These are phyloP conservation scores for Pseudonitzschia multistriata DNA, from an alignment of 108 stramenopile species.

Conservation along the genomic window DNA sequence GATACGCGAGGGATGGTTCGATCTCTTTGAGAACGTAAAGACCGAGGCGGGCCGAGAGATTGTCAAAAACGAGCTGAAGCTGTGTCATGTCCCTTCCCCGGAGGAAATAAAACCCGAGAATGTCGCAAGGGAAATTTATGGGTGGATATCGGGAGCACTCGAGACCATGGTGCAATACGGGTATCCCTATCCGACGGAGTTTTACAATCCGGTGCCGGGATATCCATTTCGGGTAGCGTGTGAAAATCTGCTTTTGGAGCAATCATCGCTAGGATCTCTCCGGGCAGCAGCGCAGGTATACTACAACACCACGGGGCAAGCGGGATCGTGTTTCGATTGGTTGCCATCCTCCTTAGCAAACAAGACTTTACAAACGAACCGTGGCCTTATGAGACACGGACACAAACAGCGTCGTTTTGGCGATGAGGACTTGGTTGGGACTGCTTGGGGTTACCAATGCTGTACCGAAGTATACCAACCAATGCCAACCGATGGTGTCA, in stretches of 20 bases:
- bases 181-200: slow-evolving; percentile 37
- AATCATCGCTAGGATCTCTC: slow-evolving; percentile 27
- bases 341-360: slow-evolving; percentile 1
- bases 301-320: slow-evolving; percentile 40
- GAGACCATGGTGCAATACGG: slow-evolving; percentile 47
- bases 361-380: not conserved
- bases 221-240: slow-evolving; percentile 39
- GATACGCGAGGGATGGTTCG: slow-evolving; percentile 35
- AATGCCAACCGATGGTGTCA: slow-evolving; percentile 40
- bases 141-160: slow-evolving; percentile 29
- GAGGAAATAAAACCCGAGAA: not conserved
- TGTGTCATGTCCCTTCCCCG: slow-evolving; percentile 17
- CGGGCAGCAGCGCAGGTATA: slow-evolving; percentile 33
- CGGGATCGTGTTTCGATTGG: slow-evolving; percentile 32
- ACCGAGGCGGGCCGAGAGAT: slow-evolving; percentile 9
- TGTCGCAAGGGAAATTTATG: slow-evolving; percentile 23
- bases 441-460: slow-evolving; percentile 40
- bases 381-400: not conserved
- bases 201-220: slow-evolving; percentile 37
- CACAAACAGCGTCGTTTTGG: not conserved
- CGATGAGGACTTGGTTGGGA: slow-evolving; percentile 17
- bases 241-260: slow-evolving; percentile 21
- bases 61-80: slow-evolving; percentile 15
- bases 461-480: slow-evolving; percentile 46
- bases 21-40: slow-evolving; percentile 18